These are phyloP conservation scores for Mortierella sp. DNA, from an alignment of 371 early-diverging fungal species.

Conservation along the genomic window DNA sequence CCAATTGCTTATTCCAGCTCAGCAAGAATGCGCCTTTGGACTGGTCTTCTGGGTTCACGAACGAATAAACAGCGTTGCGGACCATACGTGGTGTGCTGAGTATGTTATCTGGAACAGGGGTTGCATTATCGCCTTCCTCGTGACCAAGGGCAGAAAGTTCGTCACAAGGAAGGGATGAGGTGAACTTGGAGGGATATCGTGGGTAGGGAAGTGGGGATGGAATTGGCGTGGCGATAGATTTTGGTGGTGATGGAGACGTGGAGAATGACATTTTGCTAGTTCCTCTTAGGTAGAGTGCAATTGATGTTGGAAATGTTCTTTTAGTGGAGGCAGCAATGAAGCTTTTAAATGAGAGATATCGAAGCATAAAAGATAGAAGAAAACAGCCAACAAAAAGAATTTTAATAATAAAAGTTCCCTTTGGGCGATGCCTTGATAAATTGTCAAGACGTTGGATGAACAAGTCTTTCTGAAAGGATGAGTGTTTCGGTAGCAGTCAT, in stretches of 20 bases:
- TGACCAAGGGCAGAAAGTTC: slow-evolving; percentile 33
- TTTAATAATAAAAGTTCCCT: too few relatives aligned
- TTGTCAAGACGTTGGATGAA: too few relatives aligned
- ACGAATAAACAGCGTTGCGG: slow-evolving; percentile 69
- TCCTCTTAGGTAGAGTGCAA: neutral
- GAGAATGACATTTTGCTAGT: slow-evolving; percentile 18
- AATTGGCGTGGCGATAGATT: slow-evolving; percentile 10
- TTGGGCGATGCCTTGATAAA: too few relatives aligned
- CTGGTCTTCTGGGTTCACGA: slow-evolving; percentile 67
- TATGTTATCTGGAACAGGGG: slow-evolving; percentile 34
- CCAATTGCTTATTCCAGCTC: slow-evolving; percentile 49
- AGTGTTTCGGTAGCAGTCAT: slow-evolving; percentile 2
- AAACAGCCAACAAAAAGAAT: too few relatives aligned
- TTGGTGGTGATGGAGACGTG: neutral
- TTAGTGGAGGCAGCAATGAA: too few relatives aligned
- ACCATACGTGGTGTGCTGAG: slow-evolving; percentile 66
- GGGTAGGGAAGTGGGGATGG: slow-evolving; percentile 39
- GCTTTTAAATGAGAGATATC: too few relatives aligned
- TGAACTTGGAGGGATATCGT: slow-evolving; percentile 36
- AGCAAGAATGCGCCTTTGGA: slow-evolving; percentile 38
- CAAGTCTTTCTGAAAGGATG: neutral
- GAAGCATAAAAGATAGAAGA: too few relatives aligned
- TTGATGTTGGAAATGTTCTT: neutral
- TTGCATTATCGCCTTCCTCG: slow-evolving; percentile 23
- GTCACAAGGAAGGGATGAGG: slow-evolving; percentile 49